phyloP scores from a whole-genome alignment of 1,284 basidiomycete genomes.

The Boletus sp. region DNA sequence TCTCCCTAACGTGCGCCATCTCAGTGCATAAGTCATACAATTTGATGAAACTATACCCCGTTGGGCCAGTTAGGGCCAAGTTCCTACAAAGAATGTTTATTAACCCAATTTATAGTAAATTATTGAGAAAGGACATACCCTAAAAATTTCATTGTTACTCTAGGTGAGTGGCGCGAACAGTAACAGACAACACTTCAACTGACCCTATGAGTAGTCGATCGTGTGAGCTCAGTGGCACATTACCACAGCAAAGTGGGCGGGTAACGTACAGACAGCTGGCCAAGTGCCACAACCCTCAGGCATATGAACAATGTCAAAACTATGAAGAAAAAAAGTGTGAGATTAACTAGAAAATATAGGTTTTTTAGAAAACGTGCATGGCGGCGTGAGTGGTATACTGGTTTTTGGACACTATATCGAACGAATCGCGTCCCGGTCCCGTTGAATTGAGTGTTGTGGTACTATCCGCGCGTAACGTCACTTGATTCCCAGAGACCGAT shows the following conservation, averaged over 20 bases:
- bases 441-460: conserved; percentile 18
- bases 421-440: conserved; percentile 39
- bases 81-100: conserved; percentile 13
- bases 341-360: neutral
- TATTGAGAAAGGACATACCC: conserved; percentile 9
- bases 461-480: conserved; percentile 21
- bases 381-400: conserved; percentile 36
- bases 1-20: conserved; percentile 38
- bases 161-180: conserved; percentile 3
- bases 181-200: conserved; percentile 3
- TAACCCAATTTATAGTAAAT: neutral
- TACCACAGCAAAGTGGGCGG: neutral
- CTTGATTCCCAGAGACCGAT: conserved; percentile 11
- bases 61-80: conserved; percentile 27
- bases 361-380: conserved; percentile 22
- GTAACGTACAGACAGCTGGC: conserved; percentile 35
- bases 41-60: conserved; percentile 5
- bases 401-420: conserved; percentile 32
- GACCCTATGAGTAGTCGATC: conserved; percentile 18
- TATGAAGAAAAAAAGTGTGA: too few relatives aligned
- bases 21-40: neutral
- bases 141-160: neutral
- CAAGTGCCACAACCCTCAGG: conserved; percentile 40
- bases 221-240: neutral
- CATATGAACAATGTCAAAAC: conserved; percentile 40